Conservation (phyloP, 192 early-diverging fungal species). For the Rhizoclosmatium globosum region DNA sequence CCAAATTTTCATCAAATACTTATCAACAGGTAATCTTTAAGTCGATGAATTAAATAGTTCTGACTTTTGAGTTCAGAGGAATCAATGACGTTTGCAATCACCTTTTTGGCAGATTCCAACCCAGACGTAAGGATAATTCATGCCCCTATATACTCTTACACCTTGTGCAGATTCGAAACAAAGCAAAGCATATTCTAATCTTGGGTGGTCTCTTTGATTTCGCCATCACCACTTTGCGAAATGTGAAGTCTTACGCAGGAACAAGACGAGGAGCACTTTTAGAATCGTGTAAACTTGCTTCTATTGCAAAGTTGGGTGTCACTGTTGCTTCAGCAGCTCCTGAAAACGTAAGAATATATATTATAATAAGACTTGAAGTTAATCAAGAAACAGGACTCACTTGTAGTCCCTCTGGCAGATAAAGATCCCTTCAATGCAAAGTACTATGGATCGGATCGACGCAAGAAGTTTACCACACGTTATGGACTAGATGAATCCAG, state of each 20-base stretch:
- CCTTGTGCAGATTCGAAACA: slow-evolving; percentile 47
- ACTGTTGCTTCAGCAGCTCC: slow-evolving; percentile 25
- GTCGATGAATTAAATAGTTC: background rate
- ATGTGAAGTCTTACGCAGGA: slow-evolving; percentile 35
- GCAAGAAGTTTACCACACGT: slow-evolving; percentile 42
- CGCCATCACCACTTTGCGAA: slow-evolving; percentile 37
- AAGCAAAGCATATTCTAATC: slow-evolving; percentile 50
- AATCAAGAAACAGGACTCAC: slow-evolving; percentile 8
- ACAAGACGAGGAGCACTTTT: slow-evolving; percentile 34
- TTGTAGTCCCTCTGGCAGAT: slow-evolving; percentile 36
- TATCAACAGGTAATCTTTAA: slow-evolving; percentile 33
- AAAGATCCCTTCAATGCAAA: slow-evolving; percentile 60
- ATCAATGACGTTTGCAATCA: slow-evolving; percentile 55
- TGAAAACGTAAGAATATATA: slow-evolving; percentile 9
- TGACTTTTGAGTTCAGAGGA: slow-evolving; percentile 44
- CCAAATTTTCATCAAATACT: slow-evolving; percentile 52
- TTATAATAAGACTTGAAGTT: background rate
- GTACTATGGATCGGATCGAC: slow-evolving; percentile 57
- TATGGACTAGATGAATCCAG: slow-evolving; percentile 53
- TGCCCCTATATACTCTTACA: background rate
- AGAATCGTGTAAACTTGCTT: slow-evolving; percentile 48
- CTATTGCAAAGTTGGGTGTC: slow-evolving; percentile 40
- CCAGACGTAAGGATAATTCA: slow-evolving; percentile 31
- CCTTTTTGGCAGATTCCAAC: slow-evolving; percentile 58
- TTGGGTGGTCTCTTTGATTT: slow-evolving; percentile 57